Base-by-base conservation (phyloP, 2,329 filamentous ascomycete species). In the Aspergillus brasiliensis region DNA sequence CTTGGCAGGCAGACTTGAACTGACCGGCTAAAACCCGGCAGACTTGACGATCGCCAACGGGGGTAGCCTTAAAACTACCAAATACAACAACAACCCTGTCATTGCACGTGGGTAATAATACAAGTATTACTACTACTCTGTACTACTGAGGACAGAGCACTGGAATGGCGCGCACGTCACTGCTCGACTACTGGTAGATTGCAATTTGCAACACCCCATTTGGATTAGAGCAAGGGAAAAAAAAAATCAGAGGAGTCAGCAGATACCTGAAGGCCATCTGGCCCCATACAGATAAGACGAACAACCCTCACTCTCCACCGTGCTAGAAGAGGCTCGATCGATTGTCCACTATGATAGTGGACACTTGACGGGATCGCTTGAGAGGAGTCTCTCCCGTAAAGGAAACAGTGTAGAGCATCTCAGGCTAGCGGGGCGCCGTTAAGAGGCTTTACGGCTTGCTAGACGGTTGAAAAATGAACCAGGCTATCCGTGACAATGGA, bases 1-100 rank as follows among this genome's bases (percentile, higher is more conserved):
- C 46, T 49, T 49, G 46, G 46, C 46, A 49, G 46, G 46, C 46
- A 49, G 46, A 49, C 46, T 49, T 25, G 25, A 31, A n/a, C n/a
- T 49, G 46, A 6, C 23, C 25, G 46, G 46, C 46, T 31, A 19
- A 28, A 21, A 21, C 19, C 46, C 46, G 46, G 46, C 6, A 11
- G 19, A 49, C 3, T 49, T 31, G n/a, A 19, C n/a, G 46, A 49
- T 49, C 46, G 46, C n/a, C 46, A 28, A 49, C 23, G 15, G n/a
- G 13, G 13, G 23, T 48, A 48, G 44, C 44, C 23, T 48, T 28
- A 48, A 23, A 6, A 19, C 7, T 42, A 44, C 40, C 40, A 1
- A 21, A 44, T 21, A 44, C 46, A 49, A 15, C 46, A 31, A 6
- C 46, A 49, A 28, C 46, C 46, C 13, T 49, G 46, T 17, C 25